Base-by-base conservation (phyloP, 306 rosid genomes). In the Rubus parviflorus region DNA sequence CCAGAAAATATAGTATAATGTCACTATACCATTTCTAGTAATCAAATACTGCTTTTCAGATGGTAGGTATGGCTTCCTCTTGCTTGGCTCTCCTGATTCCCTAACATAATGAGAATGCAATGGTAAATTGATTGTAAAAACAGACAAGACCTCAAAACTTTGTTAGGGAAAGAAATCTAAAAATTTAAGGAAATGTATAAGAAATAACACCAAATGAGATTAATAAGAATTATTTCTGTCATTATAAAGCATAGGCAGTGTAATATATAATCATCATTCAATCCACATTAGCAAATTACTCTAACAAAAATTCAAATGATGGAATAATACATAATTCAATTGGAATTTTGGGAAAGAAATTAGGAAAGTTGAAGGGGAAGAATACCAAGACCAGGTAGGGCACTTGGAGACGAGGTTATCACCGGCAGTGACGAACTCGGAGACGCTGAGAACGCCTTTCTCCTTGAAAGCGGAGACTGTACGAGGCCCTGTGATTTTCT, bases 361-460 rank as follows among this genome's bases (percentile, higher is more conserved):
- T 25, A 0, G 12, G 46, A 40, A 20, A 37, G 64, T 6, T 40
- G 0, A 19, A 48, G 72, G 73, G 58, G 6, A 74, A 37, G 79
- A 77, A 54, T 87, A 95, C 99, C 99, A 95, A 17, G 99, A 95
- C 99, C 99, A 95, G 70, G 99, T 95, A 75, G 97, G 99, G 85
- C 99, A 95, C 81, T 95, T 95, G 82, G 99, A 88, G 41, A 95
- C 99, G 87, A 92, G 99, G 77, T 89, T 95, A 67, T 95, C 99
- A 66, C 99, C 99, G 72, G 99, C 96, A 70, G 73, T 52, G 68
- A 95, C 46, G 84, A 92, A 95, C 83, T 95, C 99, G 82, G 88
- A 85, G 85, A 95, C 90, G 75, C 98, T 92, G 74, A 95, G 99
- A 82, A 95, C 99, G 11, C 99, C 99, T 77, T 95, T 95, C 72